Percentiles rank a stretch among this genome's conserved stretches.
phyloP scores from a whole-genome alignment of 106 monocot species.

The Platanthera zijinensis region DNA sequence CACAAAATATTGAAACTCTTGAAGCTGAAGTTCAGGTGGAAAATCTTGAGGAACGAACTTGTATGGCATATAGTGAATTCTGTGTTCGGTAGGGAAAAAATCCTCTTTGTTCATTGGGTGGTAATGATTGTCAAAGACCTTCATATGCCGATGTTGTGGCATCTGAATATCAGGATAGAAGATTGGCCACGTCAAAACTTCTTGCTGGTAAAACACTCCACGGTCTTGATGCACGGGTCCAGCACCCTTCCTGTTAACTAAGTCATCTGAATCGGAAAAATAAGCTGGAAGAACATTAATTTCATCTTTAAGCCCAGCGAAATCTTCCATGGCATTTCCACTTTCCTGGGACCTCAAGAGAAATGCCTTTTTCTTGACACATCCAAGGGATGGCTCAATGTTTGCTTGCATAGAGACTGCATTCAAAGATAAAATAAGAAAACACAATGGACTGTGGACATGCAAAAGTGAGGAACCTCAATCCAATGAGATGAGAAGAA shows the following conservation, averaged over 20 bases:
- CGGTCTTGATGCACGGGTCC: constrained; percentile 34
- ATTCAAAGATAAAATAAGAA: constrained; percentile 9
- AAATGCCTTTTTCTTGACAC: constrained; percentile 26
- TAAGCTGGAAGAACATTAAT: constrained; percentile 8
- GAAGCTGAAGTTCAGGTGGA: constrained; percentile 43
- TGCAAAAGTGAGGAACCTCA: not conserved
- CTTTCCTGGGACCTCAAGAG: constrained; percentile 27
- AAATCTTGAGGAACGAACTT: constrained; percentile 55
- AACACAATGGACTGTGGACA: not conserved
- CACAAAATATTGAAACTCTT: constrained; percentile 96
- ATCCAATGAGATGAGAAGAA: not conserved
- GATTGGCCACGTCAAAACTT: constrained; percentile 24
- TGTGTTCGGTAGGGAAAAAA: constrained; percentile 41
- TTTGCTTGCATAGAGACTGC: constrained; percentile 59
- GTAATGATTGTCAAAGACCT: constrained; percentile 31
- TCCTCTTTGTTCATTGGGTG: constrained; percentile 36
- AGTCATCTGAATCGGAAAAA: constrained; percentile 16
- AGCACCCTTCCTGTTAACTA: constrained; percentile 21
- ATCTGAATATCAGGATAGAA: constrained; percentile 39
- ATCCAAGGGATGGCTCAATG: constrained; percentile 48
- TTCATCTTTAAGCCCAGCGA: constrained; percentile 36
- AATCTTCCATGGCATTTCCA: constrained; percentile 29
- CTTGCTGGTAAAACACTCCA: constrained; percentile 40
- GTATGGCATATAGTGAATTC: constrained; percentile 46
- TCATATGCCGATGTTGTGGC: constrained; percentile 30